phyloP scores from a whole-genome alignment of 805 yeast species.

The Wickerhamiella azymoides region DNA sequence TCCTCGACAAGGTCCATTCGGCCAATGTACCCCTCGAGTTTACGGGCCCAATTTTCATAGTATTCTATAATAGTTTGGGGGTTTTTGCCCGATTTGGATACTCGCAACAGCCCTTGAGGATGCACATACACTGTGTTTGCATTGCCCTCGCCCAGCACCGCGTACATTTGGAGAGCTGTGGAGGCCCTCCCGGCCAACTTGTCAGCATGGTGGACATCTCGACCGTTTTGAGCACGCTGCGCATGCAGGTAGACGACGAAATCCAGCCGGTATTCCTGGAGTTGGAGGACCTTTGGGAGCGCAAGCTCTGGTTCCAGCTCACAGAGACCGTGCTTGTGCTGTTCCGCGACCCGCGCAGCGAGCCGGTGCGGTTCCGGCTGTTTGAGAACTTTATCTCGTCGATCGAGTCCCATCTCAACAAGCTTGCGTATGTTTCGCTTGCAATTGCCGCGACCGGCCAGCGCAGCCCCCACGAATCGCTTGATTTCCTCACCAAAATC shows the following conservation, averaged over 20 bases:
- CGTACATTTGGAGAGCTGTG: background rate
- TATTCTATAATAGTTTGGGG: slow-evolving; percentile 27
- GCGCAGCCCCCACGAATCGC: slow-evolving; percentile 33
- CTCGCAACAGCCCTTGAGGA: slow-evolving; percentile 26
- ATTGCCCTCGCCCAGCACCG: slow-evolving; percentile 9
- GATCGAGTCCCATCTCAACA: slow-evolving; percentile 61
- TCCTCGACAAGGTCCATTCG: slow-evolving; percentile 9
- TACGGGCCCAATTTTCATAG: slow-evolving; percentile 16
- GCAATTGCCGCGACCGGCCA: slow-evolving; percentile 41
- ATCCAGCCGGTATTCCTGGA: slow-evolving; percentile 47
- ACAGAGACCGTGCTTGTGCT: slow-evolving; percentile 52
- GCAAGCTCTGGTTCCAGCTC: slow-evolving; percentile 91
- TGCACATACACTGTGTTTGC: slow-evolving; percentile 17
- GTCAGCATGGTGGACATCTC: slow-evolving; percentile 27
- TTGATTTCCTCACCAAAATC: slow-evolving; percentile 34
- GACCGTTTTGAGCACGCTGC: slow-evolving; percentile 41
- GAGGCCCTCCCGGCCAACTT: background rate
- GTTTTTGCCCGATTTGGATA: slow-evolving; percentile 24
- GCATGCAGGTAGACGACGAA: slow-evolving; percentile 53
- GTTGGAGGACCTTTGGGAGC: slow-evolving; percentile 73
- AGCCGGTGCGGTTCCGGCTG: slow-evolving; percentile 45
- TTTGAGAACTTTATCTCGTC: slow-evolving; percentile 56
- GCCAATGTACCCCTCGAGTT: slow-evolving; percentile 14
- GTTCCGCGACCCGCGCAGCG: slow-evolving; percentile 41
- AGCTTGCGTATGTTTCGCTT: slow-evolving; percentile 64